Conservation (phyloP, 2,329 filamentous ascomycete species). For the Leptodontidium sp. region DNA sequence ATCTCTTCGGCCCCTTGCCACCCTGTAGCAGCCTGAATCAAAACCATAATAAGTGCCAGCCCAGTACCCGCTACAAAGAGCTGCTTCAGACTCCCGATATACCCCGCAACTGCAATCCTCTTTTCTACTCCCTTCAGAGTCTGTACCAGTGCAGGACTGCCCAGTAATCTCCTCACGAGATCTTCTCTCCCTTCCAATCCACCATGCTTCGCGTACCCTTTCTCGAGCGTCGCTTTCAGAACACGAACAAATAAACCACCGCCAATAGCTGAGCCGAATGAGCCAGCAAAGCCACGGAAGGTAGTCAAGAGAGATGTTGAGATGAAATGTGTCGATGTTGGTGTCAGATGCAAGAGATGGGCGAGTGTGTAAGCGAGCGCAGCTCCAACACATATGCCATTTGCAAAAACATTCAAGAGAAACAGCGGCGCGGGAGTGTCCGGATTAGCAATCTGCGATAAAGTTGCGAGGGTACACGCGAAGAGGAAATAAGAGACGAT, state of each 20-base stretch:
- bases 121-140: conserved; percentile 57
- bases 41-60: conserved; percentile 56
- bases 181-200: conserved; percentile 45
- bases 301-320: conserved; percentile 79
- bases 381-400: conserved; percentile 77
- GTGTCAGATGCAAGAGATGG: conserved; percentile 78
- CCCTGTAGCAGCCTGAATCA: conserved; percentile 65
- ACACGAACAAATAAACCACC: conserved; percentile 61
- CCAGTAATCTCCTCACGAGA: conserved; percentile 62
- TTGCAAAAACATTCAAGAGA: conserved; percentile 68
- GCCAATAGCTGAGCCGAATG: conserved; percentile 81
- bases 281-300: conserved; percentile 82
- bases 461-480: conserved; percentile 61
- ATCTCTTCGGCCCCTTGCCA: conserved; percentile 53
- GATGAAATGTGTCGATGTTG: conserved; percentile 73
- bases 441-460: conserved; percentile 64
- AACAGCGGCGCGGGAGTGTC: conserved; percentile 61
- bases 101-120: conserved; percentile 60
- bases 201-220: conserved; percentile 48
- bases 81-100: conserved; percentile 60
- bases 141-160: conserved; percentile 64
- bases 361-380: conserved; percentile 83
- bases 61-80: conserved; percentile 61
- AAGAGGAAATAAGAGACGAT: conserved; percentile 70
- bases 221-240: conserved; percentile 44